phyloP scores from a whole-genome alignment of 495 filamentous ascomycete species.

The Podospora pseudoanserina region DNA sequence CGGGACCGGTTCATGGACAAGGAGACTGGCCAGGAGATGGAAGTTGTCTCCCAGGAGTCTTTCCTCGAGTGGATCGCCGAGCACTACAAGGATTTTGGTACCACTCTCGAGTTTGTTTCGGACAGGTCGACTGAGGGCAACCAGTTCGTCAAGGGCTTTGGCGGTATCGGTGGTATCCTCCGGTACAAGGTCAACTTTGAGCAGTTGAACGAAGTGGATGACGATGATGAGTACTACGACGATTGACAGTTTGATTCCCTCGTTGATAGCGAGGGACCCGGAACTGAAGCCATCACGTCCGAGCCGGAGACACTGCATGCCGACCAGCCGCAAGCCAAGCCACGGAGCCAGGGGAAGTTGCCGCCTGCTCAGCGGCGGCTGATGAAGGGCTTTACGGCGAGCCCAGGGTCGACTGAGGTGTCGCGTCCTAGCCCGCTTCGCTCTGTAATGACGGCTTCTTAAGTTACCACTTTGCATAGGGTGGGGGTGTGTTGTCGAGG shows the following conservation, averaged over 20 bases:
- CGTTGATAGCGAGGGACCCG: constrained; percentile 80
- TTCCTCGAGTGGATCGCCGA: constrained; percentile 99
- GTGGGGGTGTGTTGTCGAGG: constrained; percentile 15
- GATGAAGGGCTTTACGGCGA: constrained; percentile 39
- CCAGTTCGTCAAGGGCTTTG: constrained; percentile 99
- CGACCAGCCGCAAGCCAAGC: constrained; percentile 32
- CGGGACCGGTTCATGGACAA: constrained; percentile 89
- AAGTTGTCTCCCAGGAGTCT: constrained; percentile 73
- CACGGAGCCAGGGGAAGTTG: constrained; percentile 37
- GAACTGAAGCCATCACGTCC: constrained; percentile 63
- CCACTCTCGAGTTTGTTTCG: constrained; percentile 94
- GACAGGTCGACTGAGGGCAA: constrained; percentile 96
- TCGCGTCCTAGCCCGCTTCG: constrained; percentile 56
- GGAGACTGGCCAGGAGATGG: constrained; percentile 95
- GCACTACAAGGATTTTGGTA: constrained; percentile 95
- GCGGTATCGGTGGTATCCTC: constrained; percentile 94
- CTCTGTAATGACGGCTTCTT: constrained; percentile 56
- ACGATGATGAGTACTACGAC: constrained; percentile 99
- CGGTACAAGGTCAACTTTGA: constrained; percentile 99
- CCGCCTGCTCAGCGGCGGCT: constrained; percentile 39
- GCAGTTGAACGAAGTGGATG: constrained; percentile 88
- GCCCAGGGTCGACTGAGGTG: constrained; percentile 40
- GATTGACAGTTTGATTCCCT: constrained; percentile 95
- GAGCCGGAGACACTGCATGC: constrained; percentile 44
- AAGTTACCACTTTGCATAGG: constrained; percentile 33